Conservation (phyloP, 257 asterid species). For the Eustoma russellianum region DNA sequence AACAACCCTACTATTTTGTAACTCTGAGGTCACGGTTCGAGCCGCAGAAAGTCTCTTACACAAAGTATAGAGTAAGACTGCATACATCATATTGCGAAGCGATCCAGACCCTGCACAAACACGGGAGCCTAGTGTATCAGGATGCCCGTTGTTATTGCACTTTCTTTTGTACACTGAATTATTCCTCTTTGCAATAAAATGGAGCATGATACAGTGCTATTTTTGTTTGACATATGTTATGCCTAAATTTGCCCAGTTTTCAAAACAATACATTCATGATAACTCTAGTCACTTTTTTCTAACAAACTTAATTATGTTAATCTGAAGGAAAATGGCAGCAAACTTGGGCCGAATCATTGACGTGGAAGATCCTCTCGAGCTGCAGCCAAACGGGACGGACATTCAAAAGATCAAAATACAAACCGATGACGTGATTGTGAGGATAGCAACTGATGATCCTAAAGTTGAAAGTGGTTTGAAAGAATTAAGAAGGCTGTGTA, state of each 20-base stretch:
- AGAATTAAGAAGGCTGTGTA: slow-evolving; percentile 4
- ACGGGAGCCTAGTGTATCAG: no score
- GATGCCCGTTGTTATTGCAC: no score
- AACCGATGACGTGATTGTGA: slow-evolving; percentile 2
- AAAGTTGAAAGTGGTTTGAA: slow-evolving; percentile 2
- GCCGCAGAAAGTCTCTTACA: no score
- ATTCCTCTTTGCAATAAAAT: neutral
- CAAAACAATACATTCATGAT: neutral
- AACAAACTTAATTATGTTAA: neutral
- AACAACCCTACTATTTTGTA: no score
- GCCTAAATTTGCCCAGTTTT: neutral
- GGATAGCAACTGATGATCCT: slow-evolving; percentile 8
- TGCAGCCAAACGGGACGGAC: neutral
- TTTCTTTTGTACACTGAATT: neutral
- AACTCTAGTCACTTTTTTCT: neutral
- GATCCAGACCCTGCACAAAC: no score
- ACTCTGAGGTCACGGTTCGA: no score
- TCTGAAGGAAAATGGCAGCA: neutral
- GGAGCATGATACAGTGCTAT: no score
- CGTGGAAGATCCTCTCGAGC: neutral
- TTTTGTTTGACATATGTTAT: no score
- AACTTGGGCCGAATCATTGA: neutral
- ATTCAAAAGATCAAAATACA: neutral
- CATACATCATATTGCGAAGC: no score
- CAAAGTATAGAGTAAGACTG: no score